Evolutionary conservation across 2,329 filamentous ascomycete genomes (phyloP).

Genomic region (Diaporthe amygdali): DNA sequence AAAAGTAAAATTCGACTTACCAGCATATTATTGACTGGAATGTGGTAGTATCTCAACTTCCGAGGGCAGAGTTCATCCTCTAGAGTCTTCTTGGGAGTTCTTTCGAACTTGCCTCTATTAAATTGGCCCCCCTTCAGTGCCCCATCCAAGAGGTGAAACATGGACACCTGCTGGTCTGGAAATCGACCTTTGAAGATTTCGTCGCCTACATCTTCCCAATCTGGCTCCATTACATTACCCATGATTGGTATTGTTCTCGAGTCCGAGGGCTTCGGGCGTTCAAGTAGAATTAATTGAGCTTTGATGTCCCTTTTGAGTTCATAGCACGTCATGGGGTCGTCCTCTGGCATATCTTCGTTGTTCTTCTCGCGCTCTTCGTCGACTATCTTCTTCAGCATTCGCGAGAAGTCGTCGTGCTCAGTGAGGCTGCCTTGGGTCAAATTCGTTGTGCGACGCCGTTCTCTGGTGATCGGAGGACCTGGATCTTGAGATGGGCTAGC

Average conservation of each 20-base stretch:
- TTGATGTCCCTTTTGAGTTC: slow-evolving; percentile 16
- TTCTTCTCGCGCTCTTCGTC: background rate
- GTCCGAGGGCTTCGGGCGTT: background rate
- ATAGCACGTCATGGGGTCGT: background rate
- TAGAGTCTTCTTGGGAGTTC: background rate
- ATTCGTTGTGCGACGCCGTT: background rate
- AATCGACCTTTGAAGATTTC: slow-evolving; percentile 16
- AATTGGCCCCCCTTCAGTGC: background rate
- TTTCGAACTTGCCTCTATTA: background rate
- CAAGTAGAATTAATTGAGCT: slow-evolving; percentile 6
- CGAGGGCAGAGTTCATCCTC: background rate
- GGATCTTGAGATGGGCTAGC: background rate
- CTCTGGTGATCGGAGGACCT: background rate
- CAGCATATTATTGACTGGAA: slow-evolving; percentile 29
- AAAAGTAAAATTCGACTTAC: background rate
- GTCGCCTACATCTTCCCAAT: background rate
- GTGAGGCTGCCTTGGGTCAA: slow-evolving; percentile 5
- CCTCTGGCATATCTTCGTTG: background rate
- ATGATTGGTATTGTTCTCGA: background rate
- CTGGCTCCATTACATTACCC: slow-evolving; percentile 7
- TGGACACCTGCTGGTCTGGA: slow-evolving; percentile 19
- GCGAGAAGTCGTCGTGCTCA: background rate
- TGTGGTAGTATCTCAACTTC: slow-evolving; percentile 26
- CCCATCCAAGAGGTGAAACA: slow-evolving; percentile 1
- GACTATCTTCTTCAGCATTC: background rate